Conservation (phyloP, 1,139 yeast species). For the Zygoascus sp. region DNA sequence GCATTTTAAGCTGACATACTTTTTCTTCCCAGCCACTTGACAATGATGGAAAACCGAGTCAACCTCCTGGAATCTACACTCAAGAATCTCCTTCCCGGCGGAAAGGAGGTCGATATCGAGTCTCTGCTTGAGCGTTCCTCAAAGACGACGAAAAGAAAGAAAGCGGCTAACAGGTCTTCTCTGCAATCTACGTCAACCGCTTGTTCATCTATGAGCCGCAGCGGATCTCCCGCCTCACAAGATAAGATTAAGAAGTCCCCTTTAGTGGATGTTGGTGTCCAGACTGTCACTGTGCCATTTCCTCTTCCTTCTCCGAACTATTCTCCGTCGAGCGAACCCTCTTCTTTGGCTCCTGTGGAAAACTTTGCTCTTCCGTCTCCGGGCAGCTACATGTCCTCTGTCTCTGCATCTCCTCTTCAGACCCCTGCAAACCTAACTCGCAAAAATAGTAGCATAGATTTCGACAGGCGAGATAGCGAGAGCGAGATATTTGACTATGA, state of each 20-base stretch:
- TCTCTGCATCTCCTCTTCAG: neutral
- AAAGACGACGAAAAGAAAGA: neutral
- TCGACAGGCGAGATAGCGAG: neutral
- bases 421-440: neutral
- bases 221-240: neutral
- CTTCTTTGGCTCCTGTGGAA: neutral
- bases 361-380: neutral
- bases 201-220: neutral
- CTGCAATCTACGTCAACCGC: neutral
- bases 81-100: conserved; percentile 39
- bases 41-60: conserved; percentile 67
- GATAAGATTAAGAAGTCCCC: neutral
- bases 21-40: conserved; percentile 37
- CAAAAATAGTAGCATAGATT: neutral
- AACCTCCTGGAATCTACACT: conserved; percentile 52
- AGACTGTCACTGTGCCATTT: neutral
- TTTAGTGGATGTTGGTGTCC: neutral
- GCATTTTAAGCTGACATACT: neutral
- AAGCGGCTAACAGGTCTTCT: neutral
- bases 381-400: neutral
- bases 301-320: neutral
- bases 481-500: neutral
- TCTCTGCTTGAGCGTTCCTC: neutral
- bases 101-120: conserved; percentile 40
- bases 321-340: neutral